These are phyloP conservation scores for Backusella parvicylindrica DNA, from an alignment of 192 early-diverging fungal genomes.

Conservation along the genomic window DNA sequence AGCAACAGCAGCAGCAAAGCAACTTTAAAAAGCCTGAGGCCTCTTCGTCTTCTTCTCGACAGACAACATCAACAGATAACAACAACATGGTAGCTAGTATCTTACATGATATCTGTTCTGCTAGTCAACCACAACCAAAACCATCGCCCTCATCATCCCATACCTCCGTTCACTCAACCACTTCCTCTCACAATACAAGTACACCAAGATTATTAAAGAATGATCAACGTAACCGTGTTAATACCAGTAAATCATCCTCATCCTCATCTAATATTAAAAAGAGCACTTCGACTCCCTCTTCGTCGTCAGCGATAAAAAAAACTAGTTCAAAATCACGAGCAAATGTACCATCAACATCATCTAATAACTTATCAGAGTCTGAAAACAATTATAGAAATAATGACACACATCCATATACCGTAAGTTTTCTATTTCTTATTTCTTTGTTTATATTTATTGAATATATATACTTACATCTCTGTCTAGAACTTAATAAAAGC, in stretches of 20 bases:
- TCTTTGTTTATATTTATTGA: too few species aligned
- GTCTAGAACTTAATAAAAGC: not conserved
- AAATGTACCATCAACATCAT: not conserved
- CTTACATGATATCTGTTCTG: not conserved
- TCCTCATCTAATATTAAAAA: not conserved
- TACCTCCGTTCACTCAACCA: not conserved
- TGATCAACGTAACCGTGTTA: not conserved
- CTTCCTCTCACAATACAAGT: not conserved
- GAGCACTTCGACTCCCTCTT: not conserved
- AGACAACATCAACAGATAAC: not conserved
- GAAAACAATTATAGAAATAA: not conserved
- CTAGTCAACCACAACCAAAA: not conserved
- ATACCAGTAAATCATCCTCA: not conserved
- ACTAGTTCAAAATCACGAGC: not conserved
- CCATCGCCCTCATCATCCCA: not conserved
- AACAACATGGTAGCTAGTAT: not conserved
- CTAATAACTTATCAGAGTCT: not conserved
- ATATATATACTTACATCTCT: too few species aligned
- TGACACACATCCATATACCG: not conserved
- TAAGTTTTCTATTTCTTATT: not conserved
- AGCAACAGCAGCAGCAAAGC: not conserved
- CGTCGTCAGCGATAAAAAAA: not conserved
- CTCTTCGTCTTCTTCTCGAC: not conserved
- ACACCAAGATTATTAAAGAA: not conserved
- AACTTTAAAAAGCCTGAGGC: not conserved